Conservation (phyloP, 192 early-diverging fungal species). For the Linnemannia hyalina region DNA sequence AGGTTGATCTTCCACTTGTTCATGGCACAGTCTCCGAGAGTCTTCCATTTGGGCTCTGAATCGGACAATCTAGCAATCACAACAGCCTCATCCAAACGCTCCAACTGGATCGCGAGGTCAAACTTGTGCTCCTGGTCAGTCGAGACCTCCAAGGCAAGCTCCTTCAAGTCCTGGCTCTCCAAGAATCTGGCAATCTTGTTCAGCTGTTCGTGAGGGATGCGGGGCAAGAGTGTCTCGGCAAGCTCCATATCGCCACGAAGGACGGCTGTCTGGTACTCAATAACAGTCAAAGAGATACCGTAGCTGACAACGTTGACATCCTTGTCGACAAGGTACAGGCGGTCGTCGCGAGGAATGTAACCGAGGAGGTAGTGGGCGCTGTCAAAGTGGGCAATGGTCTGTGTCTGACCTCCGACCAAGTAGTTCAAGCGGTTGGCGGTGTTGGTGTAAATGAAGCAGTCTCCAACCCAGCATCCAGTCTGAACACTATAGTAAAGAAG, state of each 20-base stretch:
- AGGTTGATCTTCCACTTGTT: conserved; percentile 89
- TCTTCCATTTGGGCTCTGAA: conserved; percentile 94
- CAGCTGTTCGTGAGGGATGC: conserved; percentile 89
- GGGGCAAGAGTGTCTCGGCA: conserved; percentile 85
- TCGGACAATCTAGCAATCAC: conserved; percentile 89
- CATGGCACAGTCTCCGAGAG: conserved; percentile 92
- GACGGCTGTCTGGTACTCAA: conserved; percentile 99
- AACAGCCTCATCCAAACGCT: conserved; percentile 86
- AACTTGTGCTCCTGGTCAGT: conserved; percentile 96
- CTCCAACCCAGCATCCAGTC: conserved; percentile 98
- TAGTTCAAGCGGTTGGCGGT: conserved; percentile 94
- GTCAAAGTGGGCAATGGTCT: conserved; percentile 98
- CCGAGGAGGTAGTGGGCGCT: conserved; percentile 91
- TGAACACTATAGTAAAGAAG: conserved; percentile 73
- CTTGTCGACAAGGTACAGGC: conserved; percentile 96
- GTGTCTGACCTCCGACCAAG: conserved; percentile 94
- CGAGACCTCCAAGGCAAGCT: conserved; percentile 94
- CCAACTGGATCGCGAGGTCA: conserved; percentile 92
- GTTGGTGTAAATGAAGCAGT: conserved; percentile 99
- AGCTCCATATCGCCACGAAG: conserved; percentile 92
- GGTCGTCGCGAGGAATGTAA: conserved; percentile 94
- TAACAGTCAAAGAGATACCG: conserved; percentile 90
- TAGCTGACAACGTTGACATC: conserved; percentile 93
- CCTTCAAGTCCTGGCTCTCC: conserved; percentile 92
- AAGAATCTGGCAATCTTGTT: conserved; percentile 96